Evolutionary conservation across 2,329 filamentous ascomycete species (phyloP).

Genomic region (Colletotrichum plurivorum): DNA sequence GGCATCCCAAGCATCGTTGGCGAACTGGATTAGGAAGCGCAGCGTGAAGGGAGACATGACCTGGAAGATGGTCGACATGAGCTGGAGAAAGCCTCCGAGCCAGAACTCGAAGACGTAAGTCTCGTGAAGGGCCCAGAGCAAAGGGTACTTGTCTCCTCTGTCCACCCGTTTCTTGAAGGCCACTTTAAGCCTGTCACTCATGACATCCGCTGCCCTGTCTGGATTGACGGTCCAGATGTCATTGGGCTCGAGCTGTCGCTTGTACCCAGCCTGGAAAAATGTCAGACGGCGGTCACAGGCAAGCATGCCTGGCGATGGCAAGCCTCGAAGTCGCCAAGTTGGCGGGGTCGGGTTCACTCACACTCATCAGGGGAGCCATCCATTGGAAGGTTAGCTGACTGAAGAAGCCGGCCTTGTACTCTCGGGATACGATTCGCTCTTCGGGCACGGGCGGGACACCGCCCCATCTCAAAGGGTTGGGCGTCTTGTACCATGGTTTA

Average conservation of each 20-base stretch:
- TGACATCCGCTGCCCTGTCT: conserved; percentile 77
- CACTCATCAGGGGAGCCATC: conserved; percentile 90
- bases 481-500: conserved; percentile 74
- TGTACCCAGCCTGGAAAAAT: conserved; percentile 79
- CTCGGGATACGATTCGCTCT: conserved; percentile 70
- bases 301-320: not conserved
- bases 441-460: conserved; percentile 68
- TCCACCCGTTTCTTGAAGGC: conserved; percentile 79
- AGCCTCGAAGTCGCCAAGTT: not conserved
- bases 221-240: conserved; percentile 95
- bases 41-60: conserved; percentile 89
- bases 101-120: conserved; percentile 89
- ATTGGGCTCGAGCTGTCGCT: conserved; percentile 83
- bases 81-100: conserved; percentile 83
- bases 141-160: conserved; percentile 78
- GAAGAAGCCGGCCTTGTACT: conserved; percentile 81
- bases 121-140: conserved; percentile 87
- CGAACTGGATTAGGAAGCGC: conserved; percentile 89
- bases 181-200: conserved; percentile 76
- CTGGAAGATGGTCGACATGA: conserved; percentile 81
- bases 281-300: not conserved
- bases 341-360: conserved; percentile 55
- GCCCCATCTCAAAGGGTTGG: conserved; percentile 75
- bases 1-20: conserved; percentile 82
- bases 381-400: conserved; percentile 88